Percentiles rank a stretch among this genome's conserved stretches.
phyloP scores from a whole-genome alignment of 805 yeast genomes.

The Saturnispora ahearnii region DNA sequence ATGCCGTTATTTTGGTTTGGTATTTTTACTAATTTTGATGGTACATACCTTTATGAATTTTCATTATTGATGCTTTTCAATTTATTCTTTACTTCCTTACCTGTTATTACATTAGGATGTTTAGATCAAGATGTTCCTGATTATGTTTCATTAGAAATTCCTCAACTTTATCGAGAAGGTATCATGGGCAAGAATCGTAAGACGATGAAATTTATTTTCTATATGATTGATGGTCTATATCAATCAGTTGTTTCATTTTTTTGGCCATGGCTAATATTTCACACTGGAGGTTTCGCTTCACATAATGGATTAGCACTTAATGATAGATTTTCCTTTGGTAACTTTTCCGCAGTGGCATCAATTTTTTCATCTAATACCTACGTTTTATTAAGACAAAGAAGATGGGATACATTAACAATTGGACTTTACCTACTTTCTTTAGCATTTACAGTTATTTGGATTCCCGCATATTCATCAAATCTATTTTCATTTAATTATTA shows the following conservation, averaged over 20 bases:
- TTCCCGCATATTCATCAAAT: constrained; percentile 65
- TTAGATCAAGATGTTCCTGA: constrained; percentile 71
- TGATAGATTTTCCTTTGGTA: constrained; percentile 67
- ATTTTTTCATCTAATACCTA: constrained; percentile 58
- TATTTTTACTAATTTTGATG: constrained; percentile 59
- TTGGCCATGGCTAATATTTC: constrained; percentile 54
- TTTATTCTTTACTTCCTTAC: constrained; percentile 72
- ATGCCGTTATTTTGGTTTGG: constrained; percentile 73
- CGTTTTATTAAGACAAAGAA: constrained; percentile 55
- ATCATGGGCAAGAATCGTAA: constrained; percentile 58
- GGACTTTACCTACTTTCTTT: constrained; percentile 46
- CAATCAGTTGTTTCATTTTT: constrained; percentile 64
- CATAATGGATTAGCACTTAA: constrained; percentile 46
- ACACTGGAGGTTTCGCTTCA: constrained; percentile 34
- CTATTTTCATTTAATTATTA: constrained; percentile 47
- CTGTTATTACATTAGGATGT: constrained; percentile 64
- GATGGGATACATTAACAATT: constrained; percentile 71
- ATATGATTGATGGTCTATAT: constrained; percentile 61
- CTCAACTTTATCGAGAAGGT: constrained; percentile 63
- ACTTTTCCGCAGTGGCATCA: constrained; percentile 48
- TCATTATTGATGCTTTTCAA: constrained; percentile 73
- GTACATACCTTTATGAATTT: constrained; percentile 67
- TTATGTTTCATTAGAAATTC: constrained; percentile 54
- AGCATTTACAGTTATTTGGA: constrained; percentile 60
- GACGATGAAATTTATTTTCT: constrained; percentile 46